A percentile compares a stretch with the other conserved stretches of the same genome.
Conservation (phyloP, 805 yeast genomes). For the Lipomyces sp. region DNA sequence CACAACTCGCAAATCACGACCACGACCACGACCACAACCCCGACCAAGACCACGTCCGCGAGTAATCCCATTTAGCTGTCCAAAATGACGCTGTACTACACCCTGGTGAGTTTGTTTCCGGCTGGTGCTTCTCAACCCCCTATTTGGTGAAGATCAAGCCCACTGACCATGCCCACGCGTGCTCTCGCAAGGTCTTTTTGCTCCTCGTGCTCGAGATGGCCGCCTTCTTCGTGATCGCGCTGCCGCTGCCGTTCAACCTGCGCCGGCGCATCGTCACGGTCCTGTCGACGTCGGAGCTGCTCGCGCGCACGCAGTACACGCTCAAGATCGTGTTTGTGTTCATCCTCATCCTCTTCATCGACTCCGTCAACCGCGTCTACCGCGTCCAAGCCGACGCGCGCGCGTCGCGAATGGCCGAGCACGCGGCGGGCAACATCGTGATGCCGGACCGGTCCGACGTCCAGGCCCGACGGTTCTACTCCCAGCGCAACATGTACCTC, state of each 20-base stretch:
- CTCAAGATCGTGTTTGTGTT: conserved; percentile 79
- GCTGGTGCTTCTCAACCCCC: background rate
- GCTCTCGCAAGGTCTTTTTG: conserved; percentile 55
- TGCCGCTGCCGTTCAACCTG: conserved; percentile 76
- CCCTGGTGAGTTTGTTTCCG: conserved; percentile 36
- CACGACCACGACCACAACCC: background rate
- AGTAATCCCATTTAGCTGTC: background rate
- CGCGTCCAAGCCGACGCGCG: conserved; percentile 61
- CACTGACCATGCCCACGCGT: background rate
- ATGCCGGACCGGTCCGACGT: conserved; percentile 67
- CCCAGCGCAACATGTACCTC: conserved; percentile 93
- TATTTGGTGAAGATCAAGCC: background rate
- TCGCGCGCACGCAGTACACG: conserved; percentile 69
- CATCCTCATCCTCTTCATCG: conserved; percentile 77
- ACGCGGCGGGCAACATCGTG: conserved; percentile 37
- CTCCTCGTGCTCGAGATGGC: conserved; percentile 74
- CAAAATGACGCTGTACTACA: conserved; percentile 45
- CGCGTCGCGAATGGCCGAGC: too few relatives aligned
- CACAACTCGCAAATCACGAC: too few relatives aligned
- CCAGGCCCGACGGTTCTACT: conserved; percentile 87
- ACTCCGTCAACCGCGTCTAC: conserved; percentile 79
- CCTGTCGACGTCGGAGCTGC: conserved; percentile 64
- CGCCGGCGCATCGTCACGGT: conserved; percentile 65
- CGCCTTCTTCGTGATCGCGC: conserved; percentile 71
- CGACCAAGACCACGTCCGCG: background rate